Base-by-base conservation (phyloP, 1,284 basidiomycete species). In the Rhizoctonia solani region DNA sequence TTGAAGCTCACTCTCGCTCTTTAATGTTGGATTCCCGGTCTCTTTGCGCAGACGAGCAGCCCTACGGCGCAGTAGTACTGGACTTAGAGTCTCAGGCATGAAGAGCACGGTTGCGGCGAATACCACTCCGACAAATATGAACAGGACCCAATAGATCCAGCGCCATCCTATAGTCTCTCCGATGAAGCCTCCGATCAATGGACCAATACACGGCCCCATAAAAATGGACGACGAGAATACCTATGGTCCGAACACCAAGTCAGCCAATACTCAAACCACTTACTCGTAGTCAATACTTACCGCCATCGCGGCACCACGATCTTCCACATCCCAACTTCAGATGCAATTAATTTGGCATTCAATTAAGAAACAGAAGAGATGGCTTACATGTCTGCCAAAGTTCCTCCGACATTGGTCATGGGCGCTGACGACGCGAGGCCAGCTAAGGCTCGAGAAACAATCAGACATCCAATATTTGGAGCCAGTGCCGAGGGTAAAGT, bases 111-210 rank as follows among this genome's bases (percentile, higher is more conserved):
- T 54, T 21, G 54, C 52, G 1, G 9, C 53, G 63, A 76, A 73
- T 69, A 74, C 72, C 65, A 75, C 67, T 46, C 74, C 72, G 39
- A 73, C 69, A 69, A 78, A 72, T 61, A 77, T 77, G 68, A 76
- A 75, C 34, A 78, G 72, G 16, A 78, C 72, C 77, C 77, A 79
- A 72, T 81, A 79, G 68, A 80, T 76, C 77, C 79, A 80, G 8
- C 79, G 72, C 80, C 79, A 80, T 2, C 72, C 69, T 16, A 67
- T 23, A 9, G 59, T 63, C 34, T 52, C 49, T 30, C 59, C 59
- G 27, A 61, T 68, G 41, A 63, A 68, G 1, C 67, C 67, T 23
- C 56, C 67, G 21, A 63, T 34, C 13, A 68, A 19, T 19, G 67
- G 67, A 3, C 67, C 56, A 21, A 63, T 19, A 21, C 67, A 68